Base-by-base conservation (phyloP, 805 yeast species). In the Lipomyces chichibuensis region DNA sequence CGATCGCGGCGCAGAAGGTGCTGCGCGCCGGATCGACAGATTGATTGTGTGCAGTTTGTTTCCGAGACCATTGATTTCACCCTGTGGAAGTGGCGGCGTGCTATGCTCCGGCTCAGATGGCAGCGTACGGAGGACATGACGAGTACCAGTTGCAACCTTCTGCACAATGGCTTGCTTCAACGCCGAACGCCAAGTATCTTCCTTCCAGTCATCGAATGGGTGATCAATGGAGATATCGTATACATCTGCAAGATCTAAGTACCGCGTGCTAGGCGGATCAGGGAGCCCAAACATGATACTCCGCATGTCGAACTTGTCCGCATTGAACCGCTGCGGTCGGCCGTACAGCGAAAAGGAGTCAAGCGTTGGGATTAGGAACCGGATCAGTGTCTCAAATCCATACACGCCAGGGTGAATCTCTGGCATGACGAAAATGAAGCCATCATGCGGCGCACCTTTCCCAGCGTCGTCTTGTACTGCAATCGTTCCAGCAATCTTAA, bases 221-320 rank as follows among this genome's bases (percentile, higher is more conserved):
- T 76, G 69, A 7, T 77, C 73, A 67, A 82, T 77, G 35, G 82
- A 71, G 43, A 88, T 72, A 70, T 90, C 95, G 37, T 85, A 84
- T 2, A 87, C 83, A 35, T 69, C 71, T 2, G 71, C 71, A 9
- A 69, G 65, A 63, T 87, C 88, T 58, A 91, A 78, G 74, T 90
- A 91, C 74, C 90, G 88, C 52, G 87, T 88, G 64, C 84, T 84
- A 0, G 97, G 97, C 67, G 91, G 82, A 1, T 91, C 88, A 0
- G 97, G 97, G 75, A 91, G 83, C 1, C 90, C 96, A 79, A 91
- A 91, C 64, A 91, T 81, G 74, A 91, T 79, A 17, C 94, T 88
- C 43, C 83, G 78, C 57, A 83, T 75, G 71, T 91, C 90, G 1
- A 81, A 75, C 77, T 90, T 91, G 76, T 90, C 90, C 25, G 95